Percentiles rank a stretch among this genome's conserved stretches.
Evolutionary conservation across 208 protist species (phyloP).

Genomic region (Trypanosoma boissoni): DNA sequence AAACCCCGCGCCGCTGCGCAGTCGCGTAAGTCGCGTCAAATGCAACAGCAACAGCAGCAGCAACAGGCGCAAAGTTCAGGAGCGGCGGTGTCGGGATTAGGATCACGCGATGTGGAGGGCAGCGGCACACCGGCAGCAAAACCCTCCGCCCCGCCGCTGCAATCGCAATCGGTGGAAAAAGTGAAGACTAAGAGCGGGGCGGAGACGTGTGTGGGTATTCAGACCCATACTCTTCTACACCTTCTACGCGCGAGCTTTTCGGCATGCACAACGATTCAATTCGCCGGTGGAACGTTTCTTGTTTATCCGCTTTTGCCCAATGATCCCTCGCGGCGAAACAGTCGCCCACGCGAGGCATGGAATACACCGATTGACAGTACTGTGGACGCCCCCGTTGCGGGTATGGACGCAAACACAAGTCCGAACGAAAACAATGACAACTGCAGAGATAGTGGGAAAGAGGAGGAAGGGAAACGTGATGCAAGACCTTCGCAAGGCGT

Average conservation of each 20-base stretch:
- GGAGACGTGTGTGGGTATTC: conserved; percentile 65
- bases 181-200: background rate
- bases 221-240: conserved; percentile 54
- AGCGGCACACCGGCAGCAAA: background rate
- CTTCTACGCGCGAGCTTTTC: conserved; percentile 51
- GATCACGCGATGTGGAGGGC: background rate
- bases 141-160: background rate
- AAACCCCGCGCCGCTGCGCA: conserved; percentile 15
- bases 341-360: too few relatives aligned
- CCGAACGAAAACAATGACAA: conserved; percentile 1
- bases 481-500: conserved; percentile 8
- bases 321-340: too few relatives aligned
- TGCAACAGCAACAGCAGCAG: conserved; percentile 8
- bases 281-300: conserved; percentile 72
- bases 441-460: conserved; percentile 1
- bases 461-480: background rate
- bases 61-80: conserved; percentile 2
- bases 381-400: too few relatives aligned
- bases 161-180: background rate
- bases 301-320: conserved; percentile 43
- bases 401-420: too few relatives aligned
- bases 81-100: background rate
- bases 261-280: conserved; percentile 64
- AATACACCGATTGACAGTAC: too few relatives aligned
- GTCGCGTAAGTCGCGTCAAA: conserved; percentile 1